Evolutionary conservation across 257 asterid species (phyloP).

Genomic region (Jasminum sambac): DNA sequence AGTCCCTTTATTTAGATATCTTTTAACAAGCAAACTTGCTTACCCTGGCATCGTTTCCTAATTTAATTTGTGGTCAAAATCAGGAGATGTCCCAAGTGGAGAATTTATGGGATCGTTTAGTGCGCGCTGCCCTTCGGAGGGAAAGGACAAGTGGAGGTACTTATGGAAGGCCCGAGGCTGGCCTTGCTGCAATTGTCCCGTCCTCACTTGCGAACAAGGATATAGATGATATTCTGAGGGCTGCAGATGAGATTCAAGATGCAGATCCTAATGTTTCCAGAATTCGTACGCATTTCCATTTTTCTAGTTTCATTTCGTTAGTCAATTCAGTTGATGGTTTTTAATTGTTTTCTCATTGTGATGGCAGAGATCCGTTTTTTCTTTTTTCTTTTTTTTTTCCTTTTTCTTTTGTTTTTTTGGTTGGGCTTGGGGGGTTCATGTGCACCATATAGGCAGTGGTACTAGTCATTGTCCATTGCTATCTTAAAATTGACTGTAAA

Average conservation of each 20-base stretch:
- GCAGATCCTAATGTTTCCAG: constrained; percentile 84
- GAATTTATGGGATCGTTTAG: constrained; percentile 92
- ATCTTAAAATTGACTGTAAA: background rate
- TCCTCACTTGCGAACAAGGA: constrained; percentile 89
- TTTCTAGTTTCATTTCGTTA: background rate
- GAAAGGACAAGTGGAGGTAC: constrained; percentile 51
- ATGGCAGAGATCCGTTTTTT: constrained; percentile 1
- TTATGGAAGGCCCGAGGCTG: constrained; percentile 56
- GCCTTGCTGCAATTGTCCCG: constrained; percentile 89
- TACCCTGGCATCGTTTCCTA: background rate
- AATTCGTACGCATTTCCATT: constrained; percentile 51
- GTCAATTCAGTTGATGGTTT: constrained; percentile 16
- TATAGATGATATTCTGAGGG: constrained; percentile 88
- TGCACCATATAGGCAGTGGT: background rate
- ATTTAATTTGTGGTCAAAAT: constrained; percentile 4
- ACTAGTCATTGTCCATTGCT: background rate
- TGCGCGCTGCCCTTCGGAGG: constrained; percentile 88
- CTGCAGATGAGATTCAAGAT: constrained; percentile 94
- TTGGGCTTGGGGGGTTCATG: too few species aligned
- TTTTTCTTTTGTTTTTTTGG: too few species aligned
- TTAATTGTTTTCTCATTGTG: background rate
- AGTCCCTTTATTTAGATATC: background rate
- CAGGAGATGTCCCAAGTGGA: constrained; percentile 93
- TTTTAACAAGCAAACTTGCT: background rate
- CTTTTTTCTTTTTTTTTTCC: background rate